phyloP scores from a whole-genome alignment of 768 basidiomycete genomes.

The Xerocomellus amylosporus region DNA sequence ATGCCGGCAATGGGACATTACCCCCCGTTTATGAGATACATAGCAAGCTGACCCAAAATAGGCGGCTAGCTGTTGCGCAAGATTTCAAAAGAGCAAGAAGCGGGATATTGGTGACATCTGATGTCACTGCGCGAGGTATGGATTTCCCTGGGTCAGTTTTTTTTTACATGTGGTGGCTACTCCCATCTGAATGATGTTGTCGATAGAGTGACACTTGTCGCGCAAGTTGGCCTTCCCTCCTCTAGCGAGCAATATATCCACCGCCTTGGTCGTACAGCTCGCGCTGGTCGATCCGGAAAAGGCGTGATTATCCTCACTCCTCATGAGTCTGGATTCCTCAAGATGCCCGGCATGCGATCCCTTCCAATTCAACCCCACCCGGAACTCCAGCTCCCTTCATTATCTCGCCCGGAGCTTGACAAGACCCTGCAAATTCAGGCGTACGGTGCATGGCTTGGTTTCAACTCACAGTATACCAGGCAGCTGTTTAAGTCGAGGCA shows the following conservation, averaged over 20 bases:
- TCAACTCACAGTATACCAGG: slow-evolving; percentile 45
- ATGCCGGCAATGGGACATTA: slow-evolving; percentile 25
- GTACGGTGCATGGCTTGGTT: slow-evolving; percentile 57
- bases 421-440: slow-evolving; percentile 45
- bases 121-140: slow-evolving; percentile 64
- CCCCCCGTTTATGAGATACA: slow-evolving; percentile 54
- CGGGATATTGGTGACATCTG: slow-evolving; percentile 50
- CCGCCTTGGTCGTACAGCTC: slow-evolving; percentile 73
- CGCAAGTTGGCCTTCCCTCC: slow-evolving; percentile 65
- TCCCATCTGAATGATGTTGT: slow-evolving; percentile 5
- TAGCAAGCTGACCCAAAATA: slow-evolving; percentile 50
- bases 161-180: not conserved
- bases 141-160: slow-evolving; percentile 56
- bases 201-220: slow-evolving; percentile 52
- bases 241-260: slow-evolving; percentile 78
- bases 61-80: slow-evolving; percentile 48
- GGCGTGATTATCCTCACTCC: slow-evolving; percentile 56
- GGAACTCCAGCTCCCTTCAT: slow-evolving; percentile 27
- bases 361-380: slow-evolving; percentile 40
- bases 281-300: slow-evolving; percentile 63
- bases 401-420: slow-evolving; percentile 28
- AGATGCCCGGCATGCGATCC: slow-evolving; percentile 35
- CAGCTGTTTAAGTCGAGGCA: slow-evolving; percentile 38
- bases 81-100: slow-evolving; percentile 44
- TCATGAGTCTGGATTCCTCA: slow-evolving; percentile 50